Evolutionary conservation across 2,329 filamentous ascomycete genomes (phyloP).

Genomic region (Colletotrichum neosansevieriae): DNA sequence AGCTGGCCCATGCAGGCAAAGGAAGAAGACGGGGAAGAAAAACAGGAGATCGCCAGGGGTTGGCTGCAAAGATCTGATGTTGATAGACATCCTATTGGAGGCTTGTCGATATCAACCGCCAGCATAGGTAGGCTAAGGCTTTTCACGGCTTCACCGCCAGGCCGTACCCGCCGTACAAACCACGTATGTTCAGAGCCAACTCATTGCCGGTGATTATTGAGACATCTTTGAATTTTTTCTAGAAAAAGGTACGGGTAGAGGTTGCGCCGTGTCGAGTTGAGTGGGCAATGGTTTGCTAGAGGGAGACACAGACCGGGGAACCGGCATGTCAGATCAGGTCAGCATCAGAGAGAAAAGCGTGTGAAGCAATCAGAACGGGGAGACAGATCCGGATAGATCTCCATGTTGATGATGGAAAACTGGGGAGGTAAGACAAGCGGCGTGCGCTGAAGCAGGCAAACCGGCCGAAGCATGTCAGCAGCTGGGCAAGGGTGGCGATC

Average conservation of each 20-base stretch:
- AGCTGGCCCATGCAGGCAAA: constrained; percentile 30
- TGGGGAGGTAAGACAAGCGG: constrained; percentile 1
- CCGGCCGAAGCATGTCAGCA: constrained; percentile 9
- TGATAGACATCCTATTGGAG: constrained; percentile 15
- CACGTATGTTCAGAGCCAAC: not conserved
- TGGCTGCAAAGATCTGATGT: constrained; percentile 33
- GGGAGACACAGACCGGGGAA: constrained; percentile 1
- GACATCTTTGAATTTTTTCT: not conserved
- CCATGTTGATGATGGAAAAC: constrained; percentile 22
- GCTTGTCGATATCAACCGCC: not conserved
- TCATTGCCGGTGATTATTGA: not conserved
- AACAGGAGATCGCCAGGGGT: constrained; percentile 28
- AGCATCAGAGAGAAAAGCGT: not conserved
- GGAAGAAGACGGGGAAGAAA: constrained; percentile 16
- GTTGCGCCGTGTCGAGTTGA: not conserved
- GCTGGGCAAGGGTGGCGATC: constrained; percentile 6
- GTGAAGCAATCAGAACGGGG: not conserved
- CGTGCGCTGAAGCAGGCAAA: constrained; percentile 12
- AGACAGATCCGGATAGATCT: not conserved
- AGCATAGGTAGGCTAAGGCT: not conserved
- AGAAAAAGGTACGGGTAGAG: not conserved
- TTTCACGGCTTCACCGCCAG: constrained; percentile 18
- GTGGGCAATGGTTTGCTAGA: not conserved
- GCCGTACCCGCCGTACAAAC: not conserved
- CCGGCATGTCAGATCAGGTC: constrained; percentile 28